A percentile compares a stretch with the other conserved stretches of the same genome.
Conservation (phyloP, 2,329 filamentous ascomycete species). For the Ophiosphaerella herpotricha region DNA sequence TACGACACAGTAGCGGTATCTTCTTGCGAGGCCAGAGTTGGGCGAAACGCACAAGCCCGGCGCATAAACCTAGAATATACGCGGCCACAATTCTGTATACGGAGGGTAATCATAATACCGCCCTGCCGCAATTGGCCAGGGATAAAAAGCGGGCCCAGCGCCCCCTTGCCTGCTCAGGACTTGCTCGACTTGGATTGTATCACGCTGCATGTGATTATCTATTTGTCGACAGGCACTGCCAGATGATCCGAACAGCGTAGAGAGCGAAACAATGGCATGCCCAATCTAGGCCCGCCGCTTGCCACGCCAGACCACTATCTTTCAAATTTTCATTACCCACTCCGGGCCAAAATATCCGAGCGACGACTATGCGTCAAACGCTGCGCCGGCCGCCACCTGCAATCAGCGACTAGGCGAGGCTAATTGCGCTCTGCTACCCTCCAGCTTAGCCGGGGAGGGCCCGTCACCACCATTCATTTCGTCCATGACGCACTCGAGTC, state of each 20-base stretch:
- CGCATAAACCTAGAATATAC: conserved; percentile 25
- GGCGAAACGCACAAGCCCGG: conserved; percentile 15
- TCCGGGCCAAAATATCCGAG: conserved; percentile 29
- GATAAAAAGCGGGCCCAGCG: conserved; percentile 16
- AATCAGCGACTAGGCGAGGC: conserved; percentile 21
- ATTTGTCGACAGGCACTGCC: conserved; percentile 9
- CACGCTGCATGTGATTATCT: conserved; percentile 24
- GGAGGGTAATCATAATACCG: conserved; percentile 32
- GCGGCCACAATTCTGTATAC: conserved; percentile 19
- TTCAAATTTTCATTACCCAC: not conserved
- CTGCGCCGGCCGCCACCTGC: conserved; percentile 20
- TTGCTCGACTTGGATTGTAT: conserved; percentile 14
- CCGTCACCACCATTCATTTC: conserved; percentile 8
- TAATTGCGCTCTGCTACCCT: conserved; percentile 15
- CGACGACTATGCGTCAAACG: conserved; percentile 6
- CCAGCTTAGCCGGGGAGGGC: conserved; percentile 7
- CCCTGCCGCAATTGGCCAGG: conserved; percentile 28
- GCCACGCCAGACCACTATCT: not conserved
- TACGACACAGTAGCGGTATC: not conserved
- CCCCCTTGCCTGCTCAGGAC: conserved; percentile 28
- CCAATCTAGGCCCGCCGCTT: conserved; percentile 7
- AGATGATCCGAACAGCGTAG: conserved; percentile 28
- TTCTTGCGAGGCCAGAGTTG: not conserved
- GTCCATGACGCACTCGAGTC: conserved; percentile 24
- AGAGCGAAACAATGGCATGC: conserved; percentile 3